These are phyloP conservation scores for Alternaria sp. DNA, from an alignment of 2,329 filamentous ascomycete genomes.

Conservation along the genomic window DNA sequence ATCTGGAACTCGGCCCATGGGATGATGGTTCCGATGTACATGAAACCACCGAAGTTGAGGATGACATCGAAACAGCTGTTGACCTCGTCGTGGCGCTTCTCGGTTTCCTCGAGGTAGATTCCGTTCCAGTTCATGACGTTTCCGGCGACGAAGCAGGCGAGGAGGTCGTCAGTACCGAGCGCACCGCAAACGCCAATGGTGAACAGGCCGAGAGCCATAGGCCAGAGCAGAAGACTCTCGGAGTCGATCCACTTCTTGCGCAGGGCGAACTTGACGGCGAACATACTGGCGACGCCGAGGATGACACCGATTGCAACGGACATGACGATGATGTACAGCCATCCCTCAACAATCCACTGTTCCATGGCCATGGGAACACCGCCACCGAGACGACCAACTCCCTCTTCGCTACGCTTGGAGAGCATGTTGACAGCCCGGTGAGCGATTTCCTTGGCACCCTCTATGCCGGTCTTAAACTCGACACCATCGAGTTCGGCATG, in stretches of 20 bases:
- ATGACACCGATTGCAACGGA: conserved; percentile 60
- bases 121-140: conserved; percentile 69
- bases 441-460: neutral
- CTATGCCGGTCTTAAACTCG: conserved; percentile 27
- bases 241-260: conserved; percentile 58
- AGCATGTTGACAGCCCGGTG: conserved; percentile 2
- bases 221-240: conserved; percentile 61
- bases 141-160: conserved; percentile 67
- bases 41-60: conserved; percentile 67
- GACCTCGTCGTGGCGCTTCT: conserved; percentile 65
- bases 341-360: conserved; percentile 66
- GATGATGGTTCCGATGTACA: conserved; percentile 64
- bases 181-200: conserved; percentile 64
- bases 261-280: conserved; percentile 51
- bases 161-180: conserved; percentile 63
- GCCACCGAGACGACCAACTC: conserved; percentile 60
- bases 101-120: conserved; percentile 62
- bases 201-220: conserved; percentile 59
- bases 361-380: conserved; percentile 60
- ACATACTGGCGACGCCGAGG: conserved; percentile 57
- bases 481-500: conserved; percentile 53
- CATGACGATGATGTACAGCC: conserved; percentile 65
- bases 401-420: conserved; percentile 26
- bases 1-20: conserved; percentile 64
- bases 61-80: conserved; percentile 65